phyloP scores from a whole-genome alignment of 495 filamentous ascomycete genomes.

The Chaetomidium leptoderma region DNA sequence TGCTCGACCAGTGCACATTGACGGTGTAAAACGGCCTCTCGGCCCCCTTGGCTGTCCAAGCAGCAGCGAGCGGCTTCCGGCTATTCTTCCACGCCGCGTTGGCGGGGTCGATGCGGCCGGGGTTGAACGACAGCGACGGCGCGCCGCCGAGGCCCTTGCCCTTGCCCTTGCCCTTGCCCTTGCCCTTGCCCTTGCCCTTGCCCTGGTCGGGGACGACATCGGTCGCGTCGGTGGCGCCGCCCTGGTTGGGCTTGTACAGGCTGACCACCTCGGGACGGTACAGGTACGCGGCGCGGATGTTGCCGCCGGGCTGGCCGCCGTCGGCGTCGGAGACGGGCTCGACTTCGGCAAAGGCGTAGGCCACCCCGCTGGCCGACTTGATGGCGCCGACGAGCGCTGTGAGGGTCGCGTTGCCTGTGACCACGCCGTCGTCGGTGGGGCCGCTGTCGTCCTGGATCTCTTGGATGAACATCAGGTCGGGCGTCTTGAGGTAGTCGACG shows the following conservation, averaged over 20 bases:
- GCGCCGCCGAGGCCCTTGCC: not conserved
- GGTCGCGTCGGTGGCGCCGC: conserved; percentile 41
- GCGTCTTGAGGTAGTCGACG: conserved; percentile 48
- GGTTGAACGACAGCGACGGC: conserved; percentile 51
- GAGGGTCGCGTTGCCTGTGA: conserved; percentile 46
- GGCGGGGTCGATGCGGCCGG: conserved; percentile 53
- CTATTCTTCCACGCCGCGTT: conserved; percentile 50
- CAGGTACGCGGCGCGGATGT: conserved; percentile 60
- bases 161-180: conserved; percentile 13
- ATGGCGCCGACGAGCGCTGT: conserved; percentile 43
- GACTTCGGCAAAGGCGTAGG: conserved; percentile 49
- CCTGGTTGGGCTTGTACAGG: conserved; percentile 47
- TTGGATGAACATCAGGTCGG: conserved; percentile 55
- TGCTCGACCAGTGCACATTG: conserved; percentile 55
- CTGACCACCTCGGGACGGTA: conserved; percentile 50
- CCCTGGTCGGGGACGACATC: conserved; percentile 40
- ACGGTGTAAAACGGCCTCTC: conserved; percentile 52
- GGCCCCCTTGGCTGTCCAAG: conserved; percentile 48
- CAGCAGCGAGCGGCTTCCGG: conserved; percentile 56
- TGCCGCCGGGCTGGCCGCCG: conserved; percentile 59
- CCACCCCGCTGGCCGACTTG: conserved; percentile 30
- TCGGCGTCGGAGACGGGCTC: conserved; percentile 46
- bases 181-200: conserved; percentile 10
- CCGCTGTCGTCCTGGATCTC: conserved; percentile 60
- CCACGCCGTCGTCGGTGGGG: conserved; percentile 46